Percentiles rank a stretch among this genome's conserved stretches.
Evolutionary conservation across 805 yeast genomes (phyloP).

Genomic region (Grigorovia humatica): DNA sequence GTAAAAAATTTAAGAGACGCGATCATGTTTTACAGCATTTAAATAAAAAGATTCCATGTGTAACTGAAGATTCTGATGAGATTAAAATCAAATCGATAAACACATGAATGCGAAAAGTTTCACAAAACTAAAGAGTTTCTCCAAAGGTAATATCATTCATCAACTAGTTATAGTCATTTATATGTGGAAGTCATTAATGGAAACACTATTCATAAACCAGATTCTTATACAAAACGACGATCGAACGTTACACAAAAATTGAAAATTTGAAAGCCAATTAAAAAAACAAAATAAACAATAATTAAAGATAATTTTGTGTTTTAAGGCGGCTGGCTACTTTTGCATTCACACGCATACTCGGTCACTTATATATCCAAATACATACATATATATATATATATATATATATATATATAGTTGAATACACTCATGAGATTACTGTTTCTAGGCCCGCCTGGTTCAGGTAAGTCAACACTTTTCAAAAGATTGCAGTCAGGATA

Average conservation of each 20-base stretch:
- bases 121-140: not conserved
- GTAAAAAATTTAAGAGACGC: conserved; percentile 29
- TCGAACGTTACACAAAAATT: too few species aligned
- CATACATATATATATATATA: not conserved
- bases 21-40: conserved; percentile 31
- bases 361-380: not conserved
- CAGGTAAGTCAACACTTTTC: conserved; percentile 91
- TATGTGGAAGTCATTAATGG: not conserved
- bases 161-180: too few species aligned
- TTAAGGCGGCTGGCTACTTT: too few species aligned
- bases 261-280: too few species aligned
- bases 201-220: too few species aligned
- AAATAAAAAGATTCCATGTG: conserved; percentile 29
- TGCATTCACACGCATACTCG: too few species aligned
- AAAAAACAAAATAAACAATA: too few species aligned
- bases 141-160: too few species aligned
- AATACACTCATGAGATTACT: conserved; percentile 49
- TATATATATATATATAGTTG: not conserved
- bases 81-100: not conserved
- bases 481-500: conserved; percentile 46
- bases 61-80: conserved; percentile 4
- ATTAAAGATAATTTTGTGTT: too few species aligned
- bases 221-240: too few species aligned
- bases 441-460: conserved; percentile 87
- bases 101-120: not conserved